Base-by-base conservation (phyloP, 805 yeast genomes). In the Metschnikowia sp. region DNA sequence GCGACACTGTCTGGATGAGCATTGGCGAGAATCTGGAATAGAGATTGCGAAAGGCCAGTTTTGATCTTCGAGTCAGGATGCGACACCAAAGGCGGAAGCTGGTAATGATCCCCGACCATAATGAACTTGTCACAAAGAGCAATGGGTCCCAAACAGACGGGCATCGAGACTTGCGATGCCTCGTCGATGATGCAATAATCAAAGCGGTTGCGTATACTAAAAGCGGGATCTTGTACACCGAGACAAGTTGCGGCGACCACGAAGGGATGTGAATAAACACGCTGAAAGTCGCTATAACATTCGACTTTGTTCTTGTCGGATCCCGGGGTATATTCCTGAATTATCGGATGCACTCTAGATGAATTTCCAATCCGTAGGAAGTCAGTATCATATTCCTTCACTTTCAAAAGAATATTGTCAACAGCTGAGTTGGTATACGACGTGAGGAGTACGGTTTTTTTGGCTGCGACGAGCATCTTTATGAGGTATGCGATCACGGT, bases 371-470 rank as follows among this genome's bases (percentile, higher is more conserved):
- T 69, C 49, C 99, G 69, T 11, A 89, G 63, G 13, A 91, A 77
- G 4, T 72, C 57, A 8, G 69, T 55, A 2, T 58, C 66, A 33
- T 45, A 54, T 10, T 64, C 65, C 30, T 58, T 62, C n/a, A 94
- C 64, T 62, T 94, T 94, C 36, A 88, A 66, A 44, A 92, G 67
- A 43, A 94, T 88, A 57, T 94, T 94, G 62, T 94, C 99, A 5
- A 94, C 97, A 0, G 99, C 98, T 0, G 97, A 87, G 62, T 94
- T 95, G 0, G 99, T 94, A 60, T 88, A 90, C 0, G 96, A 86
- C 0, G 97, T 81, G 40, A 94, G 66, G 22, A 94, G 69, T 1
- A 94, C 84, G 0, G 86, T 74, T 59, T 86, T 86, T 1, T 80
- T 82, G 40, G 76, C 74, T 1, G 68, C 65, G 3, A 83, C 84